phyloP scores from a whole-genome alignment of 192 early-diverging fungal genomes.

The Dimargaris xerosporica region DNA sequence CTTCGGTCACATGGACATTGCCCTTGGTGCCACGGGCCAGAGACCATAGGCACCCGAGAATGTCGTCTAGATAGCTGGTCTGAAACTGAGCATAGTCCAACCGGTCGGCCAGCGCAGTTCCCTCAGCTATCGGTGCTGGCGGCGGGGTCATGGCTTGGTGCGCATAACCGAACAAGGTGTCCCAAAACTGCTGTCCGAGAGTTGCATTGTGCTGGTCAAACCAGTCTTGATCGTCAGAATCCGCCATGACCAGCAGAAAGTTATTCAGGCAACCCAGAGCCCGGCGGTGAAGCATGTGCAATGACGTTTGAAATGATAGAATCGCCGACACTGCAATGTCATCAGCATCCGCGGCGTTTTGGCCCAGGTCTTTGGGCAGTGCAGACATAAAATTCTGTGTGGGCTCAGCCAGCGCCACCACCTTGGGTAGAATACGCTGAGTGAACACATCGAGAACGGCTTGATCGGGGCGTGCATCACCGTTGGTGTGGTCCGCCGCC shows the following conservation, averaged over 20 bases:
- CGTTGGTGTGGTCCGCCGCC: conserved; percentile 28
- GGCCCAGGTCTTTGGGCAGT: conserved; percentile 17
- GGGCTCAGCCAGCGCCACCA: conserved; percentile 24
- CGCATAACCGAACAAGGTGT: conserved; percentile 39
- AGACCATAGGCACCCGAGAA: conserved; percentile 63
- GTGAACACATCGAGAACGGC: conserved; percentile 30
- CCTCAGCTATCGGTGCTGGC: neutral
- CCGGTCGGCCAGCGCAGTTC: neutral
- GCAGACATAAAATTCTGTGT: conserved; percentile 19
- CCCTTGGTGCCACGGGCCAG: conserved; percentile 47
- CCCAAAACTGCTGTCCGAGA: conserved; percentile 31
- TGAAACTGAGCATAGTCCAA: conserved; percentile 23
- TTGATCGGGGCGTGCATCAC: conserved; percentile 27
- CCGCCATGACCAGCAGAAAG: conserved; percentile 55
- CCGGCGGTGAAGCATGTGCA: conserved; percentile 44
- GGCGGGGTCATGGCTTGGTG: conserved; percentile 14
- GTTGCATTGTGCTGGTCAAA: conserved; percentile 22
- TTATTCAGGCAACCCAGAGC: conserved; percentile 62
- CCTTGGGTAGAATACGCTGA: conserved; percentile 17
- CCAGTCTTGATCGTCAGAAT: conserved; percentile 46
- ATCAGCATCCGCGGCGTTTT: conserved; percentile 18
- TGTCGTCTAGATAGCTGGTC: conserved; percentile 40
- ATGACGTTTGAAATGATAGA: conserved; percentile 27
- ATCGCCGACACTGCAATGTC: conserved; percentile 15
- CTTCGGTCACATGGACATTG: conserved; percentile 28